phyloP scores from a whole-genome alignment of 805 yeast species.

The Yarrowia sp. region DNA sequence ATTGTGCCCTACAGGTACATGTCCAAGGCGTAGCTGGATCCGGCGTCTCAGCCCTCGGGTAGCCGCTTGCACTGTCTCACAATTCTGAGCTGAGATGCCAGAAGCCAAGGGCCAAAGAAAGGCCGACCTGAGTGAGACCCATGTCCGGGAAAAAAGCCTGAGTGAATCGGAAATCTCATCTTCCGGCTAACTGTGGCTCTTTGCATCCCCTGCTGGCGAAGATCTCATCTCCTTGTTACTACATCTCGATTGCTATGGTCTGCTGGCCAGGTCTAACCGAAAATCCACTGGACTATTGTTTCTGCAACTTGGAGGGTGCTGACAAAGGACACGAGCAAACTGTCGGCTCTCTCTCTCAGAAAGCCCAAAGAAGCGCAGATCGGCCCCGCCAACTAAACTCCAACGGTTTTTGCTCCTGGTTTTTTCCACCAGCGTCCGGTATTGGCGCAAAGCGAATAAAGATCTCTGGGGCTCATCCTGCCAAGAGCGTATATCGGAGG shows the following conservation, averaged over 20 bases:
- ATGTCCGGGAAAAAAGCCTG: conserved; percentile 8
- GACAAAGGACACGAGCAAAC: not conserved
- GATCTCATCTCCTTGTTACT: not conserved
- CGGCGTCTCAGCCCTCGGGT: not conserved
- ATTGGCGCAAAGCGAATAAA: not conserved
- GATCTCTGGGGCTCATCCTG: not conserved
- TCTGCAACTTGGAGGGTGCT: not conserved
- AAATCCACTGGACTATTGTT: not conserved
- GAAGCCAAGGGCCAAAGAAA: not conserved
- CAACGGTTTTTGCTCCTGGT: conserved; percentile 24
- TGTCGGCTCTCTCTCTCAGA: not conserved
- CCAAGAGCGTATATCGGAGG: conserved; percentile 2
- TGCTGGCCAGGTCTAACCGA: not conserved
- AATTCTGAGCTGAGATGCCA: not conserved
- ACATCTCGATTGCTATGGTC: conserved; percentile 10
- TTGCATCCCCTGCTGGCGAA: no score
- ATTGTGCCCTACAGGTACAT: not conserved
- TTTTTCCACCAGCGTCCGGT: not conserved
- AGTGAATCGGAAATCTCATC: not conserved
- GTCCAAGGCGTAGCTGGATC: not conserved
- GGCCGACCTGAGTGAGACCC: conserved; percentile 1
- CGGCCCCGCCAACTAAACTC: conserved; percentile 3
- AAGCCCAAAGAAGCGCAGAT: not conserved
- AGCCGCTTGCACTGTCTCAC: conserved; percentile 19
- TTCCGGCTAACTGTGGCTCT: no score